Evolutionary conservation across 495 filamentous ascomycete genomes (phyloP), one percentile per base, ranked within the genome.

Genomic region (Achaetomiella virescens): DNA sequence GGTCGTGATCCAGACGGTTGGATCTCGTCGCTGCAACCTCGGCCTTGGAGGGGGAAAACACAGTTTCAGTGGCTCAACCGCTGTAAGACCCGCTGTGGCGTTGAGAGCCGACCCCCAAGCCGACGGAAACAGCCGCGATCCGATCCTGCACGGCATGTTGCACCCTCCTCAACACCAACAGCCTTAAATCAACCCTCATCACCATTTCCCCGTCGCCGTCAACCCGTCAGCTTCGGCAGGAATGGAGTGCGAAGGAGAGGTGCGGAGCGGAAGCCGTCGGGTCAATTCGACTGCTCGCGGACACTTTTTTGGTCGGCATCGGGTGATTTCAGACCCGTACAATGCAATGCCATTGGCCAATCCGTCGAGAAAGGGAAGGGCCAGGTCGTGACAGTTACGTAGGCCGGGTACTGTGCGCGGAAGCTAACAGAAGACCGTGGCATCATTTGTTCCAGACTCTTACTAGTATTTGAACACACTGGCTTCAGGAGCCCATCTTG

Each of bases 351-450:
- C 45, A 56, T 56, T 56, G 54, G 54, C 17, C 38, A 35, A 42
- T 42, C 17, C 48, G 7, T 6, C 21, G 15, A 1, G 20, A 18
- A 29, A 10, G n/a, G n/a, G n/a, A n/a, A n/a, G n/a, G n/a, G n/a
- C 31, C 14, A n/a, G 18, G 10, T 9, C 1, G 10, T 10, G 21
- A 12, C 15, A 35, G 44, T 44, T 54, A 54, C 51, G 45, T 54
- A 54, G 50, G 25, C 41, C 46, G 8, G 31, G n/a, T n/a, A 24
- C 24, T 24, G 2, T 1, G 11, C 0, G 42, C 24, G 20, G 50
- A 37, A 47, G 43, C 15, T 0, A n/a, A 58, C 14, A 48, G 50
- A 53, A 53, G 49, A 43, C 37, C 29, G 46, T 44, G 38, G 46
- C 37, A 56, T 37, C 24, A 48, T 44, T 22, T 6, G 9, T 24